Conservation (phyloP, 2,329 filamentous ascomycete species). For the Colletotrichum cordylinicola region DNA sequence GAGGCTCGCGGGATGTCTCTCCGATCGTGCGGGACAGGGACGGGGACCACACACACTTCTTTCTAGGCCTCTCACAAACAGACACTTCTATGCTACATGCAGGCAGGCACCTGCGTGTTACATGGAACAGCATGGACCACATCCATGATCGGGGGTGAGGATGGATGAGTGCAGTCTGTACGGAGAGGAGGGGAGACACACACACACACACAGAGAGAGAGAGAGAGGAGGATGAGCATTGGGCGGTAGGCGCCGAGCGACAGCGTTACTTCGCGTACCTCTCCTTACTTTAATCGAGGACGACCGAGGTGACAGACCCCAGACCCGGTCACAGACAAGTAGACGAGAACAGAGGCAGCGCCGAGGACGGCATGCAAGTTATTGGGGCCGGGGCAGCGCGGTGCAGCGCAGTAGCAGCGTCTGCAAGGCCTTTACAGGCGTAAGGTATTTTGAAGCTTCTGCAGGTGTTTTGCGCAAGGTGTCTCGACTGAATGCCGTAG, state of each 20-base stretch:
- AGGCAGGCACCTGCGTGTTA: slow-evolving; percentile 17
- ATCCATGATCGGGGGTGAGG: not conserved
- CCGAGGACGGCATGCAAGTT: slow-evolving; percentile 5
- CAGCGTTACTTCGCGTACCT: slow-evolving; percentile 14
- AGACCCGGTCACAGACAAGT: not conserved
- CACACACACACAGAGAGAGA: not conserved
- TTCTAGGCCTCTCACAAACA: not conserved
- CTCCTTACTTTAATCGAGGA: slow-evolving; percentile 21
- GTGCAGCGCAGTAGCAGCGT: not conserved
- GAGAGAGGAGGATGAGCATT: not conserved
- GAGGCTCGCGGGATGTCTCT: slow-evolving; percentile 20
- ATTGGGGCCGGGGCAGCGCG: not conserved
- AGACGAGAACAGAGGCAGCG: not conserved
- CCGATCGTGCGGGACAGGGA: slow-evolving; percentile 9
- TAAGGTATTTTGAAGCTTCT: not conserved
- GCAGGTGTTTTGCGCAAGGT: not conserved
- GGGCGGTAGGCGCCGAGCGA: slow-evolving; percentile 19
- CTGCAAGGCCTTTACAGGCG: not conserved
- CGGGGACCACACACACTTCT: slow-evolving; percentile 8
- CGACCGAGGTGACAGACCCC: slow-evolving; percentile 11
- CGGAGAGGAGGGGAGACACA: no score
- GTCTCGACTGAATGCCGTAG: not conserved
- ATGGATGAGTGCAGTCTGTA: not conserved
- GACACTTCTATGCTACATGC: slow-evolving; percentile 12
- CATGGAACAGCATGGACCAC: slow-evolving; percentile 14